Evolutionary conservation across 2,329 filamentous ascomycete species (phyloP).

Genomic region (Eutypella sp.): DNA sequence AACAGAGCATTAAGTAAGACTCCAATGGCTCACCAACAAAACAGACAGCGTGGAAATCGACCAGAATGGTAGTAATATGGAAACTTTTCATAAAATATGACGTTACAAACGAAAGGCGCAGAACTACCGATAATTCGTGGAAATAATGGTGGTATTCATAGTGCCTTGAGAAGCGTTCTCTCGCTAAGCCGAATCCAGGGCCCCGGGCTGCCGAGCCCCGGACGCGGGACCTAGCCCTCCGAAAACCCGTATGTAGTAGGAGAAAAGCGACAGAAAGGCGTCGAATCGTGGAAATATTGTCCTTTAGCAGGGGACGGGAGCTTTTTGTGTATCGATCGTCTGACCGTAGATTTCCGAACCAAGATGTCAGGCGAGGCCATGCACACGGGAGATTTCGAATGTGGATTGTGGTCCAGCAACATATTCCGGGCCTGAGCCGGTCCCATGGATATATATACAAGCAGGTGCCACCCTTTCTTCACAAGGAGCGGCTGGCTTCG

Average conservation of each 20-base stretch:
- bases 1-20: no score
- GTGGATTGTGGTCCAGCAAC: neutral
- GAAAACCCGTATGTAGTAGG: slow-evolving; percentile 11
- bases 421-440: no score
- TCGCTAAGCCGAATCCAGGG: slow-evolving; percentile 10
- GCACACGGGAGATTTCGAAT: neutral
- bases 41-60: no score
- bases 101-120: no score
- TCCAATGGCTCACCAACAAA: no score
- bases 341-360: neutral
- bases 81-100: no score
- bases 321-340: neutral
- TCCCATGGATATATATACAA: neutral
- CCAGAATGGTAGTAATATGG: no score
- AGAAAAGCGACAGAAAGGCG: slow-evolving; percentile 6
- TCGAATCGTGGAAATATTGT: neutral
- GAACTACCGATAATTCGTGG: no score
- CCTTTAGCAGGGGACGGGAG: neutral
- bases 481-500: neutral
- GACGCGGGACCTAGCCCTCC: slow-evolving; percentile 13
- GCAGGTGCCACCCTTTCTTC: neutral
- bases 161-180: no score
- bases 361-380: neutral
- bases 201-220: slow-evolving; percentile 15
- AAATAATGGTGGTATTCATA: no score